Conservation (phyloP, 1,139 yeast species). For the Pichia sp. region DNA sequence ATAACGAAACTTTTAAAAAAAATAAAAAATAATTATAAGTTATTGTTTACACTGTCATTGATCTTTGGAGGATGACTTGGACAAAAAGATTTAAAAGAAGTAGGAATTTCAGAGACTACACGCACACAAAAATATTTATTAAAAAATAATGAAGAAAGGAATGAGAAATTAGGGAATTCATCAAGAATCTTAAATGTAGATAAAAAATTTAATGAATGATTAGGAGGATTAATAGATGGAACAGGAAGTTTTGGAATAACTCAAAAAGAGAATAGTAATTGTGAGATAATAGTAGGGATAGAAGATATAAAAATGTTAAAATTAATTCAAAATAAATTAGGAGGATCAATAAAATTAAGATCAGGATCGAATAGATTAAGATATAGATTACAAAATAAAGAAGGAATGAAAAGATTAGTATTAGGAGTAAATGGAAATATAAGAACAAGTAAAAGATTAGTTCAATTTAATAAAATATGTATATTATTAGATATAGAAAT, state of each 20-base stretch:
- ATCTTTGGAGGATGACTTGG: no score
- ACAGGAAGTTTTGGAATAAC: conserved; percentile 5
- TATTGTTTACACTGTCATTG: no score
- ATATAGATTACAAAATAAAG: conserved; percentile 11
- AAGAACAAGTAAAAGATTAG: conserved; percentile 4
- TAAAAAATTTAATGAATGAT: conserved; percentile 8
- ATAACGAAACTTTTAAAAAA: neutral
- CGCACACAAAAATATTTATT: conserved; percentile 7
- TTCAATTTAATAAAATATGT: conserved; percentile 4
- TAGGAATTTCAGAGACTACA: conserved; percentile 13
- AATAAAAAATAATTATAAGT: no score
- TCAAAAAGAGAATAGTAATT: conserved; percentile 4
- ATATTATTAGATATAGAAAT: conserved; percentile 5
- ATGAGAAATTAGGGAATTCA: neutral
- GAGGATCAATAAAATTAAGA: conserved; percentile 10
- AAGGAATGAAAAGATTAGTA: conserved; percentile 4
- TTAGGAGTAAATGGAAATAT: conserved; percentile 1
- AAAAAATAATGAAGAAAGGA: neutral
- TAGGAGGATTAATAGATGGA: conserved; percentile 10
- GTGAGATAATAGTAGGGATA: conserved; percentile 9
- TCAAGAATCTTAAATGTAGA: neutral
- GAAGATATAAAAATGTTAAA: conserved; percentile 5
- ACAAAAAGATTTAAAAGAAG: conserved; percentile 1
- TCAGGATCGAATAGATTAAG: conserved; percentile 9
- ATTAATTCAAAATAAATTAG: conserved; percentile 8